These are phyloP conservation scores for Leucaena leucocephala DNA, from an alignment of 306 rosid species.

Conservation along the genomic window DNA sequence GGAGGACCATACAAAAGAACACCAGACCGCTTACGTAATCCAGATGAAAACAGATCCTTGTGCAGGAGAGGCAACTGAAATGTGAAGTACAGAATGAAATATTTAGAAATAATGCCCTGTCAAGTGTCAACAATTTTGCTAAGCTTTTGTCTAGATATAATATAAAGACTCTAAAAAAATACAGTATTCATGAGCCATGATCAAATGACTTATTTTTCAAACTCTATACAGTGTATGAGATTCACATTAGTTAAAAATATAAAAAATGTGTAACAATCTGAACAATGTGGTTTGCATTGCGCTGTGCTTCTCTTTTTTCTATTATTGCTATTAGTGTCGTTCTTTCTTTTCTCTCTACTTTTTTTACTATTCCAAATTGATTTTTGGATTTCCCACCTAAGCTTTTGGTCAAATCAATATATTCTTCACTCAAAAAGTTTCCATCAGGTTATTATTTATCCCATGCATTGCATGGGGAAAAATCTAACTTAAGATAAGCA, in stretches of 20 bases:
- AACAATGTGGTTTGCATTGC: not conserved
- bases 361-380: too few species aligned
- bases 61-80: slow-evolving; percentile 90
- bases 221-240: not conserved
- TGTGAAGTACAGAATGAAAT: slow-evolving; percentile 27
- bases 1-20: slow-evolving; percentile 96
- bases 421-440: not conserved
- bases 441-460: not conserved
- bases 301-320: not conserved
- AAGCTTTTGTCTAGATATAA: slow-evolving; percentile 11
- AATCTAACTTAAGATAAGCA: slow-evolving; percentile 17
- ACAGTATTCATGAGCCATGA: not conserved
- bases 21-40: slow-evolving; percentile 92
- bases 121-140: slow-evolving; percentile 3
- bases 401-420: not conserved
- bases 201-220: not conserved
- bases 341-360: too few species aligned
- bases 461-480: not conserved
- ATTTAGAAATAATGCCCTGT: slow-evolving; percentile 20
- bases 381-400: not conserved
- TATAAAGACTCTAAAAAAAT: not conserved
- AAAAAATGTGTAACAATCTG: not conserved
- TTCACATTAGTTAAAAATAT: not conserved
- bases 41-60: slow-evolving; percentile 91
- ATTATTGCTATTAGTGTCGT: not conserved